These are phyloP conservation scores for Amaranthus cruentus DNA, from an alignment of 148 eudicot species.

Conservation along the genomic window DNA sequence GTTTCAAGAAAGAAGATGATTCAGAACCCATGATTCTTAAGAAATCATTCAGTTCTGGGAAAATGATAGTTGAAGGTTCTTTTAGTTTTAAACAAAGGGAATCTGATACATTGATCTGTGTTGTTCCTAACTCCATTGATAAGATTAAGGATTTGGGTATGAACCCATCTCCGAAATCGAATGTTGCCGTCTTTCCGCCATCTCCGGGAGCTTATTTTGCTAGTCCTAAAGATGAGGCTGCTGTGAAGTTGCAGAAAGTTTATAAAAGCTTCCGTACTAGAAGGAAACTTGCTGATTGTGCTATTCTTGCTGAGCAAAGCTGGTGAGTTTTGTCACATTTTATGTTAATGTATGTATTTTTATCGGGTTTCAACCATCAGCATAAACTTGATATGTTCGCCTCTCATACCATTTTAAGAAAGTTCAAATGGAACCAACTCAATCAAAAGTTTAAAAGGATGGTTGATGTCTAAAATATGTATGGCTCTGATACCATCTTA, in stretches of 20 bases:
- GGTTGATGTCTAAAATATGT: no score
- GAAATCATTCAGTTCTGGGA: constrained; percentile 36
- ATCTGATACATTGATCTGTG: constrained; percentile 29
- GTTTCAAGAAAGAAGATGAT: constrained; percentile 44
- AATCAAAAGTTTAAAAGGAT: no score
- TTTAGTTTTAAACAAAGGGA: constrained; percentile 42
- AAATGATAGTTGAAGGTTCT: constrained; percentile 48
- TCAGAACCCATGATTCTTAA: constrained; percentile 32
- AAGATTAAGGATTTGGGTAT: background rate
- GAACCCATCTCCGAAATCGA: constrained; percentile 18
- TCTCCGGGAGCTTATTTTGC: constrained; percentile 18
- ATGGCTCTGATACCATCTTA: no score
- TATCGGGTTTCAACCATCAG: no score
- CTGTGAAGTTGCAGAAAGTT: constrained; percentile 88
- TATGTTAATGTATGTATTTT: no score
- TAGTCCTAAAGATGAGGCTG: constrained; percentile 79
- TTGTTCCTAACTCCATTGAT: constrained; percentile 15
- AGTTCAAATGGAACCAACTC: no score
- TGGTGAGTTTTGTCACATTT: constrained; percentile 36
- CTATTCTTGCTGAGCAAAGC: constrained; percentile 90
- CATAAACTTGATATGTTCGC: no score
- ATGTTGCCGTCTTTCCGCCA: background rate
- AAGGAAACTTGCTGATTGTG: constrained; percentile 96
- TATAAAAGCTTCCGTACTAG: constrained; percentile 94
- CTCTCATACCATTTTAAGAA: no score